Base-by-base conservation (phyloP, 768 basidiomycete species). In the Leccinum variicolor region DNA sequence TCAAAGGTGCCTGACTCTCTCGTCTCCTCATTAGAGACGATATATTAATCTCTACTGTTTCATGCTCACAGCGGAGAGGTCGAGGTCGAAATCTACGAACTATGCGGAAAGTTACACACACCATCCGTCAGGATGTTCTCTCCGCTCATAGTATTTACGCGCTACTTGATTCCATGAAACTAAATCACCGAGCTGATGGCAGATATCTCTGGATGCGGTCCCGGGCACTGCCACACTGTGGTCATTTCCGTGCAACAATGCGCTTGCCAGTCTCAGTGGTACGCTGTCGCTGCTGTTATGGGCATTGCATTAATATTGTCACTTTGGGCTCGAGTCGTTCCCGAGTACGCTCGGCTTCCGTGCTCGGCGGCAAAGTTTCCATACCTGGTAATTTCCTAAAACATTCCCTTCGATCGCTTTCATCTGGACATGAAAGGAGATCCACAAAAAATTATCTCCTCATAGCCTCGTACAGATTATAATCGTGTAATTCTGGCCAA, bases 351-450 rank as follows among this genome's bases (percentile, higher is more conserved):
- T 56, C 34, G 33, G 59, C 41, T 19, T 28, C 19, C 28, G n/a
- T 19, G 33, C 54, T 63, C 59, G 63, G 23, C 41, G 28, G 51
- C 59, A 41, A 56, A 43, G 14, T 48, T 63, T 13, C 62, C 63
- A 39, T 57, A 57, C 34, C 13, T 8, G 29, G 29, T 17, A 50
- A 50, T 49, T 49, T 28, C 25, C 48, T n/a, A 49, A 49, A 26
- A n/a, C 6, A 49, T n/a, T 17, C 21, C 14, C 17, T 26, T n/a
- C 26, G 48, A 49, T 49, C 48, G 21, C 49, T 50, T 14, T 29
- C 26, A n/a, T 29, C 8, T 50, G 17, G 1, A 50, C 46, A 23
- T 21, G 19, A 47, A 47, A 47, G 46, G 46, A 49, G 26, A 29
- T 19, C 4, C 15, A n/a, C 49, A 50, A 50, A 50, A 50, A 50